Percentiles rank a stretch among this genome's conserved stretches.
phyloP scores from a whole-genome alignment of 768 basidiomycete genomes.

The Suillus brevipes region DNA sequence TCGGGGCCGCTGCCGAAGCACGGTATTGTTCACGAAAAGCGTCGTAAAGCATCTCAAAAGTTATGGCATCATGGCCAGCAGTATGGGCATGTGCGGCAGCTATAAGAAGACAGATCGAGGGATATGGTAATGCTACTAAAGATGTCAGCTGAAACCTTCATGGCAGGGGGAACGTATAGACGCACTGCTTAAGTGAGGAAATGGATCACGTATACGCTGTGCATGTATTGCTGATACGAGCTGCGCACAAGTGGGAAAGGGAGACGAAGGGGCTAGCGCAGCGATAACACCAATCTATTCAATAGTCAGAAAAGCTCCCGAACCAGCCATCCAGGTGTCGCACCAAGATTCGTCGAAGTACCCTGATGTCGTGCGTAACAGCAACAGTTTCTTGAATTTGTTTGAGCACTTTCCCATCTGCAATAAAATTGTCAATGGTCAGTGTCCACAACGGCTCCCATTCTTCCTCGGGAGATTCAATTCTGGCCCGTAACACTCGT shows the following conservation, averaged over 20 bases:
- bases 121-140: slow-evolving; percentile 67
- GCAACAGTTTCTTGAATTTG: slow-evolving; percentile 59
- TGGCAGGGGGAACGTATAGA: slow-evolving; percentile 1
- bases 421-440: slow-evolving; percentile 57
- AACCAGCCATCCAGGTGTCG: slow-evolving; percentile 23
- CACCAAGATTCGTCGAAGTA: slow-evolving; percentile 63
- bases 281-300: slow-evolving; percentile 45
- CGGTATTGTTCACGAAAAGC: slow-evolving; percentile 75
- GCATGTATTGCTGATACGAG: slow-evolving; percentile 43
- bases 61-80: slow-evolving; percentile 77
- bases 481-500: slow-evolving; percentile 38
- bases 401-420: slow-evolving; percentile 45
- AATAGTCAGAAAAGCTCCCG: slow-evolving; percentile 11
- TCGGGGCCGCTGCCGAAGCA: slow-evolving; percentile 69
- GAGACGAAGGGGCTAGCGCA: slow-evolving; percentile 48
- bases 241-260: slow-evolving; percentile 50
- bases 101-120: slow-evolving; percentile 79
- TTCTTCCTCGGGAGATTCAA: slow-evolving; percentile 38
- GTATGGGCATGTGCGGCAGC: slow-evolving; percentile 78
- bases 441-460: slow-evolving; percentile 65
- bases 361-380: slow-evolving; percentile 58
- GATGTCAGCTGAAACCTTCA: neutral
- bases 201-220: slow-evolving; percentile 61
- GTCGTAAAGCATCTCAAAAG: slow-evolving; percentile 89
- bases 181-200: slow-evolving; percentile 56